Base-by-base conservation (phyloP, 2,329 filamentous ascomycete genomes). In the Calonectria pteridis region DNA sequence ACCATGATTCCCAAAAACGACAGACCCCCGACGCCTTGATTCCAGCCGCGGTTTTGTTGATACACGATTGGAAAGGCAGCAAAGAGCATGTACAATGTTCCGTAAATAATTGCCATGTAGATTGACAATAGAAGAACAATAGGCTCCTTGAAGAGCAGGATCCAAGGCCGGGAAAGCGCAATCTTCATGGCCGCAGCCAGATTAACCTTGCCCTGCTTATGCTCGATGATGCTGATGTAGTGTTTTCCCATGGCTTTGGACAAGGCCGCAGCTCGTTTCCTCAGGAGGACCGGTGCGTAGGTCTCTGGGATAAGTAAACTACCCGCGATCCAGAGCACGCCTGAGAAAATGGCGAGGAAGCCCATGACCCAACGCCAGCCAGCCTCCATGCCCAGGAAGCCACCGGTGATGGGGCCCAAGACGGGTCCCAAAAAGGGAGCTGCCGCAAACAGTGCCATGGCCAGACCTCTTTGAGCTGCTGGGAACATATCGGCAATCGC, bases 61-160 rank as follows among this genome's bases (percentile, higher is more conserved):
- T 64, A 64, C 13, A 64, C 59, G 16, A 64, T 64, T 10, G 59
- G 59, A 31, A 64, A 49, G 9, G 59, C 59, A 2, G 59, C 59
- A 33, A 64, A 64, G 26, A 64, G 59, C 59, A 64, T 64, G 6
- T 64, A 64, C 10, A 64, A 18, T 14, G 59, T 64, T 64, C 59
- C 59, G n/a, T 64, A 64, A 7, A 64, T 64, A 18, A 64, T 64
- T 33, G 59, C 59, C 59, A 64, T 64, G 18, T 64, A 64, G 28
- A 64, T 64, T 26, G 59, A 64, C 11, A 64, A 23, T 4, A 64
- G 37, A 46, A 64, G 40, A 10, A 64, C 59, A 16, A 64, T 64
- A 3, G 59, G 59, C 13, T 64, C 59, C 59, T 64, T 64, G 37
- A 64, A 64, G 28, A 64, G 59, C 23, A 64, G 20, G 37, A 64